A percentile compares a stretch with the other conserved stretches of the same genome.
These are phyloP conservation scores for Candida rishiriensis DNA, from an alignment of 805 yeast species.

Conservation along the genomic window DNA sequence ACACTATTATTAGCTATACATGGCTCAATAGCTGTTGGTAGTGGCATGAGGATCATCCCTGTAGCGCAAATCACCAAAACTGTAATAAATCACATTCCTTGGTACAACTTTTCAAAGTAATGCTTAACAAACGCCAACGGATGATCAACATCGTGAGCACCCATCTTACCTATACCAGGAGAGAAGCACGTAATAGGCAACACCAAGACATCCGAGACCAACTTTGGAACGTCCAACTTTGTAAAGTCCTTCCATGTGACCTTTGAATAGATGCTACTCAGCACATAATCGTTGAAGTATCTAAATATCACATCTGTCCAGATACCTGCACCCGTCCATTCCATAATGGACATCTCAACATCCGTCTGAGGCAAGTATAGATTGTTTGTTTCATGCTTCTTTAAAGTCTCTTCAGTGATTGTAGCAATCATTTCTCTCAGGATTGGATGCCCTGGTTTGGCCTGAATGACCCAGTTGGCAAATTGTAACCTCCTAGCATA, in stretches of 20 bases:
- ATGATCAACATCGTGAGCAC: constrained; percentile 59
- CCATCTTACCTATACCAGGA: constrained; percentile 87
- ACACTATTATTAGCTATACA: constrained; percentile 2
- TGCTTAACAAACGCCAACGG: constrained; percentile 86
- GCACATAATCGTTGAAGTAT: constrained; percentile 67
- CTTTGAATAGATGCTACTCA: constrained; percentile 55
- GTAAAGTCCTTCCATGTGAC: constrained; percentile 79
- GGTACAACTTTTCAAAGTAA: constrained; percentile 64
- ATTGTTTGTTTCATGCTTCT: constrained; percentile 12
- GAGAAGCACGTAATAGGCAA: constrained; percentile 85
- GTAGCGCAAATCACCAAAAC: too few relatives aligned
- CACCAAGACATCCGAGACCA: constrained; percentile 78
- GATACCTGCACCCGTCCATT: constrained; percentile 75
- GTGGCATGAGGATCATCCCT: too few relatives aligned
- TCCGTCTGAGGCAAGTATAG: constrained; percentile 12
- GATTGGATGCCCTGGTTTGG: constrained; percentile 84
- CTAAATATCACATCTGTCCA: constrained; percentile 74
- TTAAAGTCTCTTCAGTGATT: constrained; percentile 57
- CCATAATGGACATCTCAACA: constrained; percentile 41
- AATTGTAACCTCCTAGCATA: constrained; percentile 69
- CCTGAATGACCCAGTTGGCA: constrained; percentile 74
- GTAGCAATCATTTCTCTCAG: constrained; percentile 68
- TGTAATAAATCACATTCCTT: constrained; percentile 14
- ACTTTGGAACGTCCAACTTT: constrained; percentile 64
- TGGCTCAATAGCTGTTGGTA: not conserved